Base-by-base conservation (phyloP, 208 protist species). In the Crithidia fasciculata region DNA sequence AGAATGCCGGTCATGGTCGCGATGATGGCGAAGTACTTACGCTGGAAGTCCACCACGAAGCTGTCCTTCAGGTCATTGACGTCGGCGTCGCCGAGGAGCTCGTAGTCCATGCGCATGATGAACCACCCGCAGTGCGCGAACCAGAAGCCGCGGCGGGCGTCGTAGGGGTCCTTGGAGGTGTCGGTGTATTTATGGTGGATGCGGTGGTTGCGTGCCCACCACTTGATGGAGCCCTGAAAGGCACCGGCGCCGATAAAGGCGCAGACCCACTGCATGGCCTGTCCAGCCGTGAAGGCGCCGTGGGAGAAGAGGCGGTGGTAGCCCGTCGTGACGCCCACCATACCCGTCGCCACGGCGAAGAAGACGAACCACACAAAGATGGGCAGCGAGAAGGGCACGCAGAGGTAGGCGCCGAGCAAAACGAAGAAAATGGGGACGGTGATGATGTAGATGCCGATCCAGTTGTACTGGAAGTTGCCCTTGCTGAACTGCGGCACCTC, bases 51-150 rank as follows among this genome's bases (percentile, higher is more conserved):
- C 28, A 96, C 74, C 15, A 95, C 79, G n/a, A 85, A 70, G 74
- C 92, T 88, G 68, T 81, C 72, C 68, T 86, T 82, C 54, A 94
- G 83, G 85, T 97, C 92, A 19, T 74, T 69, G 50, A 94, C 84
- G 71, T 96, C 85, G 37, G 92, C 91, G 57, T 88, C 85, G 40
- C 87, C 86, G 44, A 85, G 83, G n/a, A 95, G 79, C 9, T 78
- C 79, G 82, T 87, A 89, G 78, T 95, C 88, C 83, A 94, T 91
- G 85, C 95, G 93, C 77, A 95, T 89, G 59, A 95, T 79, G 80
- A 97, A 89, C 92, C 94, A 97, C 8, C 92, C 94, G 50, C 93
- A 85, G 84, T 97, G 94, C 62, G 88, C 85, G 58, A 89, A 97
- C 64, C 87, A 83, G 69, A 97, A 96, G 37, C 88, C 88, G 57